These are phyloP conservation scores for Boletus fagicola DNA, from an alignment of 768 basidiomycete genomes.

Conservation along the genomic window DNA sequence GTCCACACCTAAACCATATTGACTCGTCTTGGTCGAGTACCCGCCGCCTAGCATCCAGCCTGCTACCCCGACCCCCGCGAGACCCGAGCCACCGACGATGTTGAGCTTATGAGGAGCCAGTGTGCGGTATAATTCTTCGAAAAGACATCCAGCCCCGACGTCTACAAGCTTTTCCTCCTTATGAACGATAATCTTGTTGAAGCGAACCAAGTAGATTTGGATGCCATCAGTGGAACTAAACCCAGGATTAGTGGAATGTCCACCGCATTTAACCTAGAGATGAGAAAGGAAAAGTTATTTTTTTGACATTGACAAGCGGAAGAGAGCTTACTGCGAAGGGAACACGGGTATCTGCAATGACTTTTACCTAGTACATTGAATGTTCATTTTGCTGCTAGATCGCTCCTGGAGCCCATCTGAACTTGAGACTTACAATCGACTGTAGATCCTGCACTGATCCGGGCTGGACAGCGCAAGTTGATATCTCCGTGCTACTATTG, in stretches of 20 bases:
- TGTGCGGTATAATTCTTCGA: slow-evolving; percentile 28
- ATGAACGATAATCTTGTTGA: slow-evolving; percentile 20
- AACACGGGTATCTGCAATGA: slow-evolving; percentile 3
- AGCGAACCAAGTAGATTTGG: slow-evolving; percentile 28
- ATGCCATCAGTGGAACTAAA: slow-evolving; percentile 36
- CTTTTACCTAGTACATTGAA: slow-evolving; percentile 7
- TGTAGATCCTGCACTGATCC: slow-evolving; percentile 10
- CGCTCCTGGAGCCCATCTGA: no score
- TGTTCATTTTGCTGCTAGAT: not conserved
- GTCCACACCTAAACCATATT: slow-evolving; percentile 35
- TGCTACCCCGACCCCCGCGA: slow-evolving; percentile 29
- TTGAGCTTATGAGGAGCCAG: slow-evolving; percentile 11
- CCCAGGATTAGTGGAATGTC: slow-evolving; percentile 27
- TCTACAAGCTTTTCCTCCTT: slow-evolving; percentile 6
- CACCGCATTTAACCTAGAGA: slow-evolving; percentile 34
- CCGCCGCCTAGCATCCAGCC: slow-evolving; percentile 37
- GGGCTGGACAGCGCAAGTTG: slow-evolving; percentile 9
- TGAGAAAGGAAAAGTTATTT: not conserved
- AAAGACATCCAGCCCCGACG: slow-evolving; percentile 31
- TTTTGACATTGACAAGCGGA: not conserved
- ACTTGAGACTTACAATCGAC: slow-evolving; percentile 1
- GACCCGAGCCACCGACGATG: slow-evolving; percentile 26
- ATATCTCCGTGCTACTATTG: slow-evolving; percentile 9
- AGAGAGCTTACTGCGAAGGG: slow-evolving; percentile 12
- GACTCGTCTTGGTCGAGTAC: slow-evolving; percentile 34